Evolutionary conservation across 2,329 filamentous ascomycete species (phyloP).

Genomic region (Elsinoe batatas): DNA sequence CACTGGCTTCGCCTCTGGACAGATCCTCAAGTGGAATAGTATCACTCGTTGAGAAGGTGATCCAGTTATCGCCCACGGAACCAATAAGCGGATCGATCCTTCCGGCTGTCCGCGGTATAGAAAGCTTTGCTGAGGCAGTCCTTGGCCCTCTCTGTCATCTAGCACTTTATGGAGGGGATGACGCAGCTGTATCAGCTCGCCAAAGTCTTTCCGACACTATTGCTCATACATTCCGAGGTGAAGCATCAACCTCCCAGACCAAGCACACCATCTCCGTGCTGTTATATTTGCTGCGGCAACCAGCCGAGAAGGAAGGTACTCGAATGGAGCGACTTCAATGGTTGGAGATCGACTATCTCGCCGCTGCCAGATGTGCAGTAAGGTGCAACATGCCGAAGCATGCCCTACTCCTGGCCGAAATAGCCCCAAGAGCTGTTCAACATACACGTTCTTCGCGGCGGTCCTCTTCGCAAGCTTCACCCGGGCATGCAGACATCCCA

Average conservation of each 20-base stretch:
- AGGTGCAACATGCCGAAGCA: conserved; percentile 78
- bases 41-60: not conserved
- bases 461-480: conserved; percentile 44
- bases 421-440: conserved; percentile 25
- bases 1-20: not conserved
- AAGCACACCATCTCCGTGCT: conserved; percentile 68
- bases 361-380: conserved; percentile 61
- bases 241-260: conserved; percentile 49
- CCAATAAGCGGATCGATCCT: conserved; percentile 58
- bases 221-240: conserved; percentile 29
- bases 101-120: not conserved
- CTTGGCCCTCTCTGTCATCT: conserved; percentile 65
- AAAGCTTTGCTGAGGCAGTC: conserved; percentile 7
- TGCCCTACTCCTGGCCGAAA: conserved; percentile 73
- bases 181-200: conserved; percentile 50
- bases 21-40: not conserved
- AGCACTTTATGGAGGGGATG: conserved; percentile 59
- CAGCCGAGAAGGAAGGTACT: conserved; percentile 62
- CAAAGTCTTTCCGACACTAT: conserved; percentile 58
- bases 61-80: not conserved
- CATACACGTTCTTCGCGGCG: conserved; percentile 50
- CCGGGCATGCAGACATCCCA: conserved; percentile 40
- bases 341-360: conserved; percentile 71
- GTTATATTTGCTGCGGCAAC: conserved; percentile 79
- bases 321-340: conserved; percentile 70